Evolutionary conservation across 176 grass and related monocot genomes (phyloP).

Genomic region (Zizania latifolia): DNA sequence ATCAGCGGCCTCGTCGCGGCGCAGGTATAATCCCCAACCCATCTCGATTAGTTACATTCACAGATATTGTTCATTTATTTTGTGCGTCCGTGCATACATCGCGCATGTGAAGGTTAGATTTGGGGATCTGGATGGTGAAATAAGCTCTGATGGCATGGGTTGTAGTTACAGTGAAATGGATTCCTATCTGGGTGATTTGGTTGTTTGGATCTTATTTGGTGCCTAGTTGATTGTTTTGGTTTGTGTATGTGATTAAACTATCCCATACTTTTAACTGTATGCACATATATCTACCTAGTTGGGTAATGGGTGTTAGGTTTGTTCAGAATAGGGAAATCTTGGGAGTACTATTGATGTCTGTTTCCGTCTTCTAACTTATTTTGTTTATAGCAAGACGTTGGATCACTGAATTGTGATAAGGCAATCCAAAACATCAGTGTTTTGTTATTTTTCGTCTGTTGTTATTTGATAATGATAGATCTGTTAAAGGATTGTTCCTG

Average conservation of each 20-base stretch:
- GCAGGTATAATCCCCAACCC: slow-evolving; percentile 41
- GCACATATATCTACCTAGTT: not conserved
- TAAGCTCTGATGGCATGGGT: not conserved
- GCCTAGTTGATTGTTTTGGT: not conserved
- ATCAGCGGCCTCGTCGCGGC: slow-evolving; percentile 92
- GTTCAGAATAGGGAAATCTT: not conserved
- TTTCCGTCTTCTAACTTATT: not conserved
- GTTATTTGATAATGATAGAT: not conserved
- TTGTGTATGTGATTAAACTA: not conserved
- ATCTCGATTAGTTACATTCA: not conserved
- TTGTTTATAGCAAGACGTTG: not conserved
- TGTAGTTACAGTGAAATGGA: not conserved
- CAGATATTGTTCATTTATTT: not conserved
- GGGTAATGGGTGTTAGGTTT: not conserved
- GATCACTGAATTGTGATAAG: not conserved
- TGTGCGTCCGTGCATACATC: not conserved
- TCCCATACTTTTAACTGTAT: not conserved
- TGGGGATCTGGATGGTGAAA: not conserved
- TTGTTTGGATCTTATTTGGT: not conserved
- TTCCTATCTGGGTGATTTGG: slow-evolving; percentile 11
- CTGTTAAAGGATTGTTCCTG: not conserved
- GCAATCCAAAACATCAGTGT: not conserved
- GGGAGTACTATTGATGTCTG: not conserved
- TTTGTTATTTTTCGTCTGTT: not conserved
- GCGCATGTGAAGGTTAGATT: slow-evolving; percentile 5